These are phyloP conservation scores for Sutorius australiensis DNA, from an alignment of 768 basidiomycete species.

Conservation along the genomic window DNA sequence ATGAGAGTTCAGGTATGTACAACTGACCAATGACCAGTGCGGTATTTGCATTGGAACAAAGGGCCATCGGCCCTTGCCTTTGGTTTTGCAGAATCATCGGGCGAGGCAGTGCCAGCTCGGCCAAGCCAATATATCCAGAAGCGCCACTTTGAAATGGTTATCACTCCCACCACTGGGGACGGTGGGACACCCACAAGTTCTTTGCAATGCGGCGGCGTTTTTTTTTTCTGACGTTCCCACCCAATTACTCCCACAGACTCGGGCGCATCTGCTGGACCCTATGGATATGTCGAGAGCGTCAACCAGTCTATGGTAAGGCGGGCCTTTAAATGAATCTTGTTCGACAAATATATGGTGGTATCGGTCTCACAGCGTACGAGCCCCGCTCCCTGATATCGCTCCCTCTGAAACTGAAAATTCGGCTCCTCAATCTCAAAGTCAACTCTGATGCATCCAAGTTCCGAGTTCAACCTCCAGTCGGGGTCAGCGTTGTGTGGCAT, in stretches of 20 bases:
- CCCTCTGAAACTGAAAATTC: not conserved
- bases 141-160: slow-evolving; percentile 11
- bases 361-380: not conserved
- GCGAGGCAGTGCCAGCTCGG: not conserved
- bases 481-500: slow-evolving; percentile 1
- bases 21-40: no score
- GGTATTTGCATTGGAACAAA: no score
- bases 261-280: no score
- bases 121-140: slow-evolving; percentile 21
- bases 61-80: no score
- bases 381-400: not conserved
- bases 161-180: slow-evolving; percentile 22
- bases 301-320: not conserved
- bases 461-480: not conserved
- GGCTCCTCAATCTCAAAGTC: not conserved
- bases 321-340: slow-evolving; percentile 2
- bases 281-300: not conserved
- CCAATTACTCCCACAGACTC: not conserved
- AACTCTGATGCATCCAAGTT: not conserved
- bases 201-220: slow-evolving; percentile 10
- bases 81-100: no score
- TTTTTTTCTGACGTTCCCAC: not conserved
- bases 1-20: no score
- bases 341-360: not conserved
- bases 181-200: slow-evolving; percentile 16